phyloP scores from a whole-genome alignment of 192 early-diverging fungal genomes.

The Gigaspora rosea region DNA sequence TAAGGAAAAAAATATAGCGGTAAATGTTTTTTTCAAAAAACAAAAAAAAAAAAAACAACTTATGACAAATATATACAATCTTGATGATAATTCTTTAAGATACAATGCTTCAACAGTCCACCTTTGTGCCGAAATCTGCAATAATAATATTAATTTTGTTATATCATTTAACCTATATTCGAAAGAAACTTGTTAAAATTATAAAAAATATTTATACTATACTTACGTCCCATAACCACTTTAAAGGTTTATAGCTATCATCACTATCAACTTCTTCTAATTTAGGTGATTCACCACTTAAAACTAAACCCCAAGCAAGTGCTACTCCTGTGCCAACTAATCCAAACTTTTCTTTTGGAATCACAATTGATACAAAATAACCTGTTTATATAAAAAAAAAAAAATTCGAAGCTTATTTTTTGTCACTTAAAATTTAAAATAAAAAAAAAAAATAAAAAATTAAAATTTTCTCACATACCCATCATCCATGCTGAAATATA shows the following conservation, averaged over 20 bases:
- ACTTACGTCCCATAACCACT: conserved; percentile 53
- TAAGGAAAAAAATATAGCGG: too few species aligned
- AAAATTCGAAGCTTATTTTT: too few species aligned
- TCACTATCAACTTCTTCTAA: conserved; percentile 44
- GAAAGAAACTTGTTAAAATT: background rate
- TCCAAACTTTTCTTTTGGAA: conserved; percentile 42
- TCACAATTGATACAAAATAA: conserved; percentile 54
- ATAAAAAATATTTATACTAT: too few species aligned
- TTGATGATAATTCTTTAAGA: conserved; percentile 50
- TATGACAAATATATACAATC: conserved; percentile 11
- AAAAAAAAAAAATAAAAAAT: too few species aligned
- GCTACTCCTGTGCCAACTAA: conserved; percentile 62
- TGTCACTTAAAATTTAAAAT: background rate
- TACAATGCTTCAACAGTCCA: conserved; percentile 65
- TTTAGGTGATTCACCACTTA: conserved; percentile 57
- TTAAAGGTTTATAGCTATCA: conserved; percentile 35
- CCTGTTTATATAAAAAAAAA: conserved; percentile 26
- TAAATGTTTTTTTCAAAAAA: background rate
- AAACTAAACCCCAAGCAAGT: conserved; percentile 61
- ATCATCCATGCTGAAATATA: conserved; percentile 60
- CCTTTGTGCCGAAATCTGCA: conserved; percentile 54
- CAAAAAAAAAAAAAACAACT: too few species aligned
- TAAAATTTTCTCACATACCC: conserved; percentile 1
- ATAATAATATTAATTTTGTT: background rate
- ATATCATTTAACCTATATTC: too few species aligned